Base-by-base conservation (phyloP, 139 green algal species). In the Gonium pectorale region DNA sequence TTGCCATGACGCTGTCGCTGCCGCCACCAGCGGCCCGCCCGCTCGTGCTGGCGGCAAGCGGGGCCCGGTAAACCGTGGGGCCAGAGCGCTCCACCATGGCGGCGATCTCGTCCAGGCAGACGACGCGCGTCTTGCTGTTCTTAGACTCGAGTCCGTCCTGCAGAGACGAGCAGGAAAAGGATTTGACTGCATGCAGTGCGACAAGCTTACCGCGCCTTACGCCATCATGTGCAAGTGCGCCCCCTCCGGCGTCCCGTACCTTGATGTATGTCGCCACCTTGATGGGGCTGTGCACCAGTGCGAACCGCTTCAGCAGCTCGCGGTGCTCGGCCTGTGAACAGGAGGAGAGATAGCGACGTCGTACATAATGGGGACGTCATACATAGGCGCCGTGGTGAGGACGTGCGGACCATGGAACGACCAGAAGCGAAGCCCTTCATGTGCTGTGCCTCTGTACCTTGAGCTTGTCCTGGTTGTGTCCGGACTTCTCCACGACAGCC, bases 401-500 rank as follows among this genome's bases (percentile, higher is more conserved):
- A n/a, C 56, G 22, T 64, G 6, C 15, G 22, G 56, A n/a, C n/a
- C n/a, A n/a, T n/a, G n/a, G n/a, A n/a, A n/a, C n/a, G n/a, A n/a
- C n/a, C n/a, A n/a, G n/a, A n/a, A n/a, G n/a, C n/a, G n/a, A n/a
- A n/a, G n/a, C n/a, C n/a, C n/a, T n/a, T n/a, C n/a, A n/a, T n/a
- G n/a, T n/a, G n/a, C n/a, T n/a, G n/a, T n/a, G n/a, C n/a, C n/a
- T n/a, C n/a, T n/a, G n/a, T 35, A 83, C 77, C 83, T 87, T 90
- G 59, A 92, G 85, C 80, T 91, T 89, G 85, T 89, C 88, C 80
- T 95, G 91, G 78, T 97, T 97, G 92, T 98, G 96, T 0, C 97
- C 97, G 27, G 83, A 85, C 91, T 98, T 99, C 81, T 99, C 97
- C 43, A 98, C 92, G 66, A 99, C 56, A 26, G 89, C 94, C 22